Evolutionary conservation across 139 green algal species (phyloP), one percentile per base, ranked within the genome.

Genomic region (Chlamydomonas eustigma): DNA sequence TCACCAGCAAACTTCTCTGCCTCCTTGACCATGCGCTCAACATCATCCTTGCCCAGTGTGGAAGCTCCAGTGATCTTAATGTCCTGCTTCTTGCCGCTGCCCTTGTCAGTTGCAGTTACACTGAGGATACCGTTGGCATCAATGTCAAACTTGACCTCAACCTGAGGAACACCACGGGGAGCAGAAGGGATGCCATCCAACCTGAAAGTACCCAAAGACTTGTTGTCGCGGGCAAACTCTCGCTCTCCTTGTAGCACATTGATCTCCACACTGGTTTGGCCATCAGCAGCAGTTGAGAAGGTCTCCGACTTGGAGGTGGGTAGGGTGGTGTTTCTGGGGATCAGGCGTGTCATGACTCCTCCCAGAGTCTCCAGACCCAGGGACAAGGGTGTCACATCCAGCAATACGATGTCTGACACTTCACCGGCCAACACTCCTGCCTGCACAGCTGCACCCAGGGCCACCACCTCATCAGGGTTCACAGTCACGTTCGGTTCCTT

Each of bases 81-180:
- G 83, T 98, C 94, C 88, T 95, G 88, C 91, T 96, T 92, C 90
- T 97, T 97, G 82, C 91, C 87, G 1, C 91, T 94, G 80, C 92
- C 94, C 93, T 98, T 99, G 87, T 99, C 95, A 2, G 86, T 93
- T 51, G 95, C 95, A 34, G 85, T 92, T 24, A 99, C 95, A 12
- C 80, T 91, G 37, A 99, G 87, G 82, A 99, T 99, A 70, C 95
- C 95, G 82, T 99, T 99, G 79, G 95, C 95, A 77, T 99, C 95
- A 78, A 99, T 98, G 90, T 99, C 95, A 78, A 99, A 99, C 86
- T 97, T 97, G 36, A 98, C 95, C 85, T 98, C 94, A 32, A 97
- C 71, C 85, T 99, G 95, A 4, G 94, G 94, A 36, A 98, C 90
- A 31, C 95, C 95, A 39, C 95, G 91, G 0, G 95, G 90, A 0